A percentile compares a stretch with the other conserved stretches of the same genome.
Conservation (phyloP, 257 asterid species). For the Anisodus tanguticus region DNA sequence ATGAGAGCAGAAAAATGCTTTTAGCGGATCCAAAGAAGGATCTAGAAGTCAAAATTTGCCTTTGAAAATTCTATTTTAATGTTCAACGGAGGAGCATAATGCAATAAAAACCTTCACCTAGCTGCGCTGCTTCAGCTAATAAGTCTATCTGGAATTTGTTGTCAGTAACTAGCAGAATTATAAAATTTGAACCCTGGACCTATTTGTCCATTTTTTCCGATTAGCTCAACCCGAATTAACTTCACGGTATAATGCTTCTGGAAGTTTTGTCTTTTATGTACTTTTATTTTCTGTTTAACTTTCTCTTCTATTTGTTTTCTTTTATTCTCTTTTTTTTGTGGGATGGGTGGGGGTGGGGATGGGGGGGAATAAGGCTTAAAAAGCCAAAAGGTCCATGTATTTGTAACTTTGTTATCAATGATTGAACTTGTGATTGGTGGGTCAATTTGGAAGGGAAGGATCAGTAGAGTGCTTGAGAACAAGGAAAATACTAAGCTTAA, state of each 20-base stretch:
- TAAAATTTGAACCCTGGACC: not conserved
- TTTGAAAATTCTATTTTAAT: not conserved
- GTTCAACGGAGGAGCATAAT: not conserved
- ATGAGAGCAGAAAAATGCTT: not conserved
- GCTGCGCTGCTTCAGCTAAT: not conserved
- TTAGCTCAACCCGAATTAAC: conserved; percentile 6
- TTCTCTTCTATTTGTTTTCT: not conserved
- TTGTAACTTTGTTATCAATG: not conserved
- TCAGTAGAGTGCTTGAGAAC: not conserved
- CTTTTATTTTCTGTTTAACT: not conserved
- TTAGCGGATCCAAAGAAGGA: conserved; percentile 6
- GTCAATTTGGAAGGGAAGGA: conserved; percentile 8
- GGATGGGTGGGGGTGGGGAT: not conserved
- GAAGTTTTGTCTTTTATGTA: not conserved
- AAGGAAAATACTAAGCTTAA: conserved; percentile 5
- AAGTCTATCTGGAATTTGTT: not conserved
- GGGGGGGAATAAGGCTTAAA: not conserved
- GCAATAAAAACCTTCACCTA: not conserved
- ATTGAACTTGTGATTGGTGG: conserved; percentile 9
- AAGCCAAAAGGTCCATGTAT: not conserved
- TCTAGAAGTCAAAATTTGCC: not conserved
- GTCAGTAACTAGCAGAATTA: not conserved
- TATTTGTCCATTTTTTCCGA: not conserved
- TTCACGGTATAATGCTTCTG: not conserved
- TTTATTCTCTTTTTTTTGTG: not conserved